Conservation (phyloP, 2,329 filamentous ascomycete genomes). For the Aspergillus puulaauensis region DNA sequence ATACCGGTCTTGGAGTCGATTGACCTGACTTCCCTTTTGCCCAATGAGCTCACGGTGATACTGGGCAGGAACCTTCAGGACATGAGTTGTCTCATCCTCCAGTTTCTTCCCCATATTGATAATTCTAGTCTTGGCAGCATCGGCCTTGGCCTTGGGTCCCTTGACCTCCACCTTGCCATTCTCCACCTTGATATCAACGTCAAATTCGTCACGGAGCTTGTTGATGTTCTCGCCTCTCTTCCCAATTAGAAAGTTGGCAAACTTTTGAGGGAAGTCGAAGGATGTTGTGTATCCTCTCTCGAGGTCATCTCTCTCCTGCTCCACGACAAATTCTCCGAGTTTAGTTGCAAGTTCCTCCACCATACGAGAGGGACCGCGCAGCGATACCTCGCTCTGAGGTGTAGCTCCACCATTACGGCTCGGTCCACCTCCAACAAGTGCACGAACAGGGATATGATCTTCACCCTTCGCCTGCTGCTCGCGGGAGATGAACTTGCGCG, state of each 20-base stretch:
- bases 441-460: slow-evolving; percentile 57
- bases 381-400: slow-evolving; percentile 54
- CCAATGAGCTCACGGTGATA: slow-evolving; percentile 95
- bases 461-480: slow-evolving; percentile 53
- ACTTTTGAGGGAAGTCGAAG: slow-evolving; percentile 95
- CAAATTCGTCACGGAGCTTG: slow-evolving; percentile 67
- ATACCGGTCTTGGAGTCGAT: slow-evolving; percentile 88
- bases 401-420: slow-evolving; percentile 21
- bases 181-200: slow-evolving; percentile 81
- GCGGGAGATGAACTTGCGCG: slow-evolving; percentile 58
- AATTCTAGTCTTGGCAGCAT: slow-evolving; percentile 81
- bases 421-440: slow-evolving; percentile 47
- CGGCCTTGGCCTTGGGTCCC: slow-evolving; percentile 91
- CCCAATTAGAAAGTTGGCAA: slow-evolving; percentile 78
- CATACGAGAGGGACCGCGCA: slow-evolving; percentile 72
- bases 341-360: slow-evolving; percentile 73
- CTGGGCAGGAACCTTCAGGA: slow-evolving; percentile 87
- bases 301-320: slow-evolving; percentile 89
- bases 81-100: slow-evolving; percentile 85
- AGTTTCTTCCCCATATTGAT: slow-evolving; percentile 74
- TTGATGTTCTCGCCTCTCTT: slow-evolving; percentile 68
- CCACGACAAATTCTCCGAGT: slow-evolving; percentile 75
- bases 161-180: slow-evolving; percentile 95
- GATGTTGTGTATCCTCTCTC: slow-evolving; percentile 82
- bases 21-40: slow-evolving; percentile 81